A percentile compares a stretch with the other conserved stretches of the same genome.
phyloP scores from a whole-genome alignment of 164 flowering plant species.

The Piper betle region DNA sequence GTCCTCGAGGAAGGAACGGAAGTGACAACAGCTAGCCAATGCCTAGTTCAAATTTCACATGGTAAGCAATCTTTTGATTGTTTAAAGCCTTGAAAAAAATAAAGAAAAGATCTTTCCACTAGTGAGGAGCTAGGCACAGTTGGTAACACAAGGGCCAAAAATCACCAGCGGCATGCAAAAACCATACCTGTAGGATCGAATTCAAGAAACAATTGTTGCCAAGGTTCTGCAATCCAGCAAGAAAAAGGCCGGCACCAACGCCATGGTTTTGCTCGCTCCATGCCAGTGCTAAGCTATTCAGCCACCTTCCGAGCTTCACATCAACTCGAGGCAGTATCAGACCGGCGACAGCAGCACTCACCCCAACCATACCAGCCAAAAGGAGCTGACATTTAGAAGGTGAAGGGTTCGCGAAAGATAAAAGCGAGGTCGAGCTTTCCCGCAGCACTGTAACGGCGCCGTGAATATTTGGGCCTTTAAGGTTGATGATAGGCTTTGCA shows the following conservation, averaged over 20 bases:
- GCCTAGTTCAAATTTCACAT: slow-evolving; percentile 33
- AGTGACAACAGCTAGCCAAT: slow-evolving; percentile 57
- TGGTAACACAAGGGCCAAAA: not conserved
- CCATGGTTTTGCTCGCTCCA: slow-evolving; percentile 3
- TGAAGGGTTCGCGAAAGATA: slow-evolving; percentile 23
- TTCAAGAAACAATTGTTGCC: slow-evolving; percentile 92
- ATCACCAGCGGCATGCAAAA: not conserved
- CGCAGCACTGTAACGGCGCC: too few species aligned
- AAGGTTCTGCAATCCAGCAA: slow-evolving; percentile 75
- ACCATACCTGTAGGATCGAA: slow-evolving; percentile 71
- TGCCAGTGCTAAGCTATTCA: slow-evolving; percentile 15
- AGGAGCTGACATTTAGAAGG: slow-evolving; percentile 27
- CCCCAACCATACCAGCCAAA: slow-evolving; percentile 37
- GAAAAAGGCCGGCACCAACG: slow-evolving; percentile 16
- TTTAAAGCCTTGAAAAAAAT: not conserved
- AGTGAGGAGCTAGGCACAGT: not conserved
- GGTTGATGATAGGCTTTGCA: too few species aligned
- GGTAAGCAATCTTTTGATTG: not conserved
- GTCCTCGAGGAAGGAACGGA: slow-evolving; percentile 33
- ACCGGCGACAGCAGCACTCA: slow-evolving; percentile 24
- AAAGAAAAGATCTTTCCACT: not conserved
- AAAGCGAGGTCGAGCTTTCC: slow-evolving; percentile 1
- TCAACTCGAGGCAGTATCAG: slow-evolving; percentile 29
- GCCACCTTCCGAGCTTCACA: slow-evolving; percentile 13
- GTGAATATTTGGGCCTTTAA: too few species aligned